Percentiles rank a stretch among this genome's conserved stretches.
These are phyloP conservation scores for Aspergillus clavatus DNA, from an alignment of 2,329 filamentous ascomycete genomes.

Conservation along the genomic window DNA sequence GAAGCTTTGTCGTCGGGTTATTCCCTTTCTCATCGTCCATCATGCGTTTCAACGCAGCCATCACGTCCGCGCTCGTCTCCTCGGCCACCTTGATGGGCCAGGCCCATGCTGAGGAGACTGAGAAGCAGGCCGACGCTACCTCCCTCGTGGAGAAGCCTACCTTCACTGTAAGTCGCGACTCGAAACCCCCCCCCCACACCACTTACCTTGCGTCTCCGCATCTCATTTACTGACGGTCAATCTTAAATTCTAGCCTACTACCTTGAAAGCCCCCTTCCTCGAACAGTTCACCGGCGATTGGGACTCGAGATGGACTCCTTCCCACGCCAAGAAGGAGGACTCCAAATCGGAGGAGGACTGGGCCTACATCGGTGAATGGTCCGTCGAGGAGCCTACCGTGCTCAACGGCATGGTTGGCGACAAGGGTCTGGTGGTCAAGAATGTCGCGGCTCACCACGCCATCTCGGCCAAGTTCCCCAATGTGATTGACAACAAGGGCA, in stretches of 20 bases:
- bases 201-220: conserved; percentile 2
- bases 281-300: conserved; percentile 98
- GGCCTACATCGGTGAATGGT: conserved; percentile 95
- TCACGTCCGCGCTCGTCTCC: conserved; percentile 64
- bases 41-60: conserved; percentile 81
- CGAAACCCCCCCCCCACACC: conserved; percentile 5
- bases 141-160: conserved; percentile 65
- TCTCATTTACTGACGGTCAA: conserved; percentile 13
- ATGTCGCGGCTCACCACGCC: conserved; percentile 94
- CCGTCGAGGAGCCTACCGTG: conserved; percentile 87
- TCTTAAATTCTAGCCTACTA: conserved; percentile 64
- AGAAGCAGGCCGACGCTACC: conserved; percentile 52
- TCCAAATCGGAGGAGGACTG: conserved; percentile 79
- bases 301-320: conserved; percentile 89
- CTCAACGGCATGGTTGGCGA: conserved; percentile 91
- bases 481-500: conserved; percentile 94
- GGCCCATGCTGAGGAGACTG: conserved; percentile 65
- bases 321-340: conserved; percentile 94
- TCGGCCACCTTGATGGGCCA: conserved; percentile 64
- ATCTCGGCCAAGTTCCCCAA: conserved; percentile 98
- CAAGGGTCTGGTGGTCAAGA: conserved; percentile 97
- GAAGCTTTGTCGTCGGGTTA: too few species aligned
- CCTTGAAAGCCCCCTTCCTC: conserved; percentile 86
- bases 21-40: conserved; percentile 32
- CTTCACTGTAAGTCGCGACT: conserved; percentile 69